Percentiles rank a stretch among this genome's conserved stretches.
Evolutionary conservation across 345 rosid species (phyloP).

Genomic region (Eucalyptus decipiens): DNA sequence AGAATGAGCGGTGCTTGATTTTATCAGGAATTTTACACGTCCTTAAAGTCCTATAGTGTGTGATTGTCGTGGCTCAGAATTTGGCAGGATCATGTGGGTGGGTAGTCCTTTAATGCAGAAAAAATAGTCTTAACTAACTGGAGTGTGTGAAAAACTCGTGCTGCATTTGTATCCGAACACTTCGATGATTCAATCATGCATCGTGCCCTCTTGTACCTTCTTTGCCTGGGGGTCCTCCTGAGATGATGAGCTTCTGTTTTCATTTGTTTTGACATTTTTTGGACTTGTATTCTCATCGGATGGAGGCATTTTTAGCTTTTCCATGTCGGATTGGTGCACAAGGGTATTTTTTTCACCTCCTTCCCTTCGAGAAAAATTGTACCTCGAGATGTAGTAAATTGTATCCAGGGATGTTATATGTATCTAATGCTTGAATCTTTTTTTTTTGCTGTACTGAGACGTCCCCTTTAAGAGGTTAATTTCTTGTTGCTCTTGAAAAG

Average conservation of each 20-base stretch:
- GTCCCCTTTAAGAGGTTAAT: neutral
- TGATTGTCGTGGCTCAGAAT: neutral
- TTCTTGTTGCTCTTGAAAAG: neutral
- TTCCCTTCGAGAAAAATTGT: neutral
- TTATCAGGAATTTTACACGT: neutral
- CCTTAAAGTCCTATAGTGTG: neutral
- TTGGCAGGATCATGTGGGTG: slow-evolving; percentile 2
- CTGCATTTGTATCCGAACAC: neutral
- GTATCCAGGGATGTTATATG: neutral
- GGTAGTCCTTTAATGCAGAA: neutral
- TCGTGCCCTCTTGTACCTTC: neutral
- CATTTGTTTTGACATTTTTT: neutral
- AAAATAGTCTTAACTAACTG: neutral
- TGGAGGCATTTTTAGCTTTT: neutral
- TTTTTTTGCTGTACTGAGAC: neutral
- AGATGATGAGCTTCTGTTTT: neutral
- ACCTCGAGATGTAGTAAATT: neutral
- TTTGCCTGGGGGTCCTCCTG: neutral
- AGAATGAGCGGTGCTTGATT: neutral
- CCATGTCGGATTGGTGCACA: neutral
- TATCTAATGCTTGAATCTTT: neutral
- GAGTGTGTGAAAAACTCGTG: neutral
- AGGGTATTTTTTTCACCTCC: neutral
- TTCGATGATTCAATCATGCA: neutral
- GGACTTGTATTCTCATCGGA: neutral